Evolutionary conservation across 805 yeast genomes (phyloP), one percentile per base, ranked within the genome.

Genomic region (Teunomyces kruisii): DNA sequence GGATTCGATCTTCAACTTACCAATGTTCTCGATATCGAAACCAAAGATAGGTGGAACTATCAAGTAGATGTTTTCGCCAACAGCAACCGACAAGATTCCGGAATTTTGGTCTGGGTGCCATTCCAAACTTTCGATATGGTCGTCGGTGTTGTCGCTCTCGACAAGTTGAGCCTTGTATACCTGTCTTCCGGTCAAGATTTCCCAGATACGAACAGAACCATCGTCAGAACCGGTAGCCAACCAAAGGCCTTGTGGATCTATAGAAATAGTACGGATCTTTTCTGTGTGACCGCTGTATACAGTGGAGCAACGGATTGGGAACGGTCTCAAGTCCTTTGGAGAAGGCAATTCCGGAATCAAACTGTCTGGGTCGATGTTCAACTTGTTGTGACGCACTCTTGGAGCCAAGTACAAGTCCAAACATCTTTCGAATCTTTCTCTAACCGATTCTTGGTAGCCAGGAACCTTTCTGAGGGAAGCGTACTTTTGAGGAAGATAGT

Each of bases 191-290:
- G 97, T 88, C 48, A 90, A 70, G 14, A 90, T 84, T 70, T 94
- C 99, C 98, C 99, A 94, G n/a, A 94, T 78, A 55, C 97, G 79
- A 6, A 94, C 91, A 13, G 91, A 79, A 44, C 98, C 98, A 63
- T 94, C 99, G 63, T 94, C 98, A 13, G 96, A 87, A 47, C 97
- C 99, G 3, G 99, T 94, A 15, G 99, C 99, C 45, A 94, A 73
- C 94, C 96, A 94, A 56, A 86, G 75, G 4, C 99, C 99, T 27
- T 83, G 75, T 41, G 96, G 96, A 62, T 92, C 96, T 39, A 92
- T 78, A 7, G 91, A 80, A 24, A 94, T 60, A 2, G 92, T 76
- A 64, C 99, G 83, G 40, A 94, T 83, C 57, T 84, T 84, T 36
- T 85, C 96, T 35, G 70, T 69, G 63, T 92, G 99, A 26, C 99